Evolutionary conservation across 2,329 filamentous ascomycete genomes (phyloP).

Genomic region (Sporothrix curviconia): DNA sequence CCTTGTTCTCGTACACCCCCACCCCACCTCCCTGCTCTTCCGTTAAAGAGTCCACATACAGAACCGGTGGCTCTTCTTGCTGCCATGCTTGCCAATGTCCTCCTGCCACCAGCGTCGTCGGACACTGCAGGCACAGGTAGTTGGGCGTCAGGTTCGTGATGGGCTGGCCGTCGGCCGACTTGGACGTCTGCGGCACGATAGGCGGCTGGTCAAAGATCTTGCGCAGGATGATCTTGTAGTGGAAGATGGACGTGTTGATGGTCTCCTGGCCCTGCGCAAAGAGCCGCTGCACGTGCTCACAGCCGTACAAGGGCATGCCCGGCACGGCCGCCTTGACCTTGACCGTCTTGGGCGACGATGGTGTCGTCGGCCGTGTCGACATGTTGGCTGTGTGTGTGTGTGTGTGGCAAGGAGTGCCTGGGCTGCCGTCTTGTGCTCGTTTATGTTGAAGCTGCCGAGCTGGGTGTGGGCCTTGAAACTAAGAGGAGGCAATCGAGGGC

Average conservation of each 20-base stretch:
- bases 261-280: slow-evolving; percentile 55
- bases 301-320: slow-evolving; percentile 56
- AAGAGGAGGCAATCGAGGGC: too few relatives aligned
- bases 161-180: slow-evolving; percentile 47
- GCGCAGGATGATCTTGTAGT: slow-evolving; percentile 66
- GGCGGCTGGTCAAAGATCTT: slow-evolving; percentile 63
- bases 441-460: too few relatives aligned
- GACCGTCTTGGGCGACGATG: slow-evolving; percentile 49
- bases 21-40: too few relatives aligned
- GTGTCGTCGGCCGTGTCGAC: slow-evolving; percentile 42
- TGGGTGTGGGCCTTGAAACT: too few relatives aligned
- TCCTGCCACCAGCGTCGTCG: slow-evolving; percentile 60
- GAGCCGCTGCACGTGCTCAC: slow-evolving; percentile 66
- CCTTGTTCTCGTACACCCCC: background rate
- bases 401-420: background rate
- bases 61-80: slow-evolving; percentile 64
- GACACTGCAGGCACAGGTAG: slow-evolving; percentile 68
- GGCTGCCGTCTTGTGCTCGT: background rate
- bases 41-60: slow-evolving; percentile 49
- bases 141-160: slow-evolving; percentile 60
- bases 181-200: slow-evolving; percentile 60
- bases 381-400: slow-evolving; percentile 28
- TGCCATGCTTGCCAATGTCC: slow-evolving; percentile 60
- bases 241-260: slow-evolving; percentile 60
- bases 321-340: slow-evolving; percentile 54